A percentile compares a stretch with the other conserved stretches of the same genome.
phyloP scores from a whole-genome alignment of 345 rosid genomes.

The Raphanus raphanistrum region DNA sequence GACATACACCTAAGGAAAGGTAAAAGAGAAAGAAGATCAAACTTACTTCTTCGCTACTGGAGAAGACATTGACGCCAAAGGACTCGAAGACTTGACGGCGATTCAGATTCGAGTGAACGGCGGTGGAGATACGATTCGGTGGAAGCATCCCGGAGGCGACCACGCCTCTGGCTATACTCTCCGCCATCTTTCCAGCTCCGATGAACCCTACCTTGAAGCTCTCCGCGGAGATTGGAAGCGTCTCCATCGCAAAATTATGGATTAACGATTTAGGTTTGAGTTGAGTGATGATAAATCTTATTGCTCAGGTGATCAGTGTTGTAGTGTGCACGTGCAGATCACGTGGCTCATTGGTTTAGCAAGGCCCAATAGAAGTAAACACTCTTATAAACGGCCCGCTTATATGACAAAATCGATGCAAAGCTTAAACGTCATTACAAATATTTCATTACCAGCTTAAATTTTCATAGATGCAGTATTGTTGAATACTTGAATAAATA shows the following conservation, averaged over 20 bases:
- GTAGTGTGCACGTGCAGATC: background rate
- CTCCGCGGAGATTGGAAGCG: constrained; percentile 46
- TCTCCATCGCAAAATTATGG: constrained; percentile 44
- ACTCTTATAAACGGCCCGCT: background rate
- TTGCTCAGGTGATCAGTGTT: background rate
- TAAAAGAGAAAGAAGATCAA: background rate
- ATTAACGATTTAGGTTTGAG: constrained; percentile 17
- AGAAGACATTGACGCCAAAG: constrained; percentile 58
- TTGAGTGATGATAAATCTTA: background rate
- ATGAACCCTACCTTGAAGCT: constrained; percentile 69
- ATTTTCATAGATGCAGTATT: background rate
- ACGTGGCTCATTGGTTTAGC: background rate
- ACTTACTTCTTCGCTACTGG: constrained; percentile 56
- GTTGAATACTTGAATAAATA: background rate
- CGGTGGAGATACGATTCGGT: constrained; percentile 64
- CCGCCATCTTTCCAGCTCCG: constrained; percentile 97
- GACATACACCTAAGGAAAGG: background rate
- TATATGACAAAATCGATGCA: background rate
- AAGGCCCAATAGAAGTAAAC: background rate
- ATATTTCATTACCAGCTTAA: background rate
- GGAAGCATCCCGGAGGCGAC: constrained; percentile 72
- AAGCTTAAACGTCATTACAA: background rate
- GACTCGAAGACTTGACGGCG: constrained; percentile 71
- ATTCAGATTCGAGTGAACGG: constrained; percentile 56
- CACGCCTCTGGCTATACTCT: constrained; percentile 87